Base-by-base conservation (phyloP, 129 eudicot genomes). In the Tagetes patula region DNA sequence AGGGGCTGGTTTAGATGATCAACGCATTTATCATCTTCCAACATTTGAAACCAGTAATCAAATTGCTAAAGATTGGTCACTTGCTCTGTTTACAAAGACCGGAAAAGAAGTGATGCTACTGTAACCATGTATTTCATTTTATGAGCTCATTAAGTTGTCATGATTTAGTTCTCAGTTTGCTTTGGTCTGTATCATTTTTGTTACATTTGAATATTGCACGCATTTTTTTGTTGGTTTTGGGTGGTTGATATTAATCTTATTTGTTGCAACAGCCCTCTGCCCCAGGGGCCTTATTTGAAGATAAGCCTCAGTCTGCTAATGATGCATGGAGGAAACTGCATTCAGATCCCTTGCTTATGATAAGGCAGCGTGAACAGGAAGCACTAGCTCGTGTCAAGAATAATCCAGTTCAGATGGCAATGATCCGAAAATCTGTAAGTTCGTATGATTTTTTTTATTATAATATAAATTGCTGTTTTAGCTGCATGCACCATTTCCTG, bases 241-340 rank as follows among this genome's bases (percentile, higher is more conserved):
- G 40, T 34, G 61, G 20, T 45, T 20, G 12, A 27, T 61, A 61
- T 37, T 49, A 70, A 70, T 50, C 63, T 47, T 70, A 4, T 66
- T 59, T 52, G 77, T 42, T 75, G 83, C 83, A 65, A 86, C 81
- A 93, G 83, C 7, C 88, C 14, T 64, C 85, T 37, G 74, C 69
- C 7, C 95, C 90, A 53, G 96, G 98, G 70, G 96, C 96, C 3
- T 78, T 93, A 75, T 93, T 93, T 79, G 98, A 93, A 83, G 98
- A 87, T 38, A 92, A 92, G 75, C 92, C 95, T 31, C 98, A 93
- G 75, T 89, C 98, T 52, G 90, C 98, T 4, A 90, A 93, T 79
- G 98, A 93, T 84, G 83, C 96, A 38, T 93, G 98, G 98, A 93
- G 98, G 84, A 93, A 93, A 71, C 85, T 93, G 70, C 96, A 87